A percentile compares a stretch with the other conserved stretches of the same genome.
phyloP scores from a whole-genome alignment of 2,329 filamentous ascomycete species.

The Ceratocystis variospora region DNA sequence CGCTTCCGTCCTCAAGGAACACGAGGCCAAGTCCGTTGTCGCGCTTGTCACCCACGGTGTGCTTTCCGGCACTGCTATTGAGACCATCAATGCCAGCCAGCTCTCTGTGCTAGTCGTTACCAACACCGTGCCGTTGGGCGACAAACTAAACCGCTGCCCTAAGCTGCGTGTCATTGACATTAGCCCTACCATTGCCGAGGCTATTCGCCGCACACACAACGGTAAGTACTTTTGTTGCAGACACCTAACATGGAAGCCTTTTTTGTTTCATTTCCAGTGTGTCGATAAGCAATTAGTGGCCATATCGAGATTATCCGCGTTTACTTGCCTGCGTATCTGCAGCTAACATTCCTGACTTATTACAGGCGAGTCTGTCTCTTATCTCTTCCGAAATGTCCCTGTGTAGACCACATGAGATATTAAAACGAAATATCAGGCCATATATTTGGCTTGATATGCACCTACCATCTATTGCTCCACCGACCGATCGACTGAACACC shows the following conservation, averaged over 20 bases:
- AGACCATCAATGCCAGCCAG: conserved; percentile 67
- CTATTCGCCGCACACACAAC: conserved; percentile 55
- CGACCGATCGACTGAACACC: background rate
- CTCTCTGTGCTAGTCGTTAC: conserved; percentile 74
- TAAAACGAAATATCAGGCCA: background rate
- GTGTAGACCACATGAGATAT: conserved; percentile 25
- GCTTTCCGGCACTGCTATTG: conserved; percentile 73
- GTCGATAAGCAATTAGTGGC: too few species aligned
- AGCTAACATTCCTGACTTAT: background rate
- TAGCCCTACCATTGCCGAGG: conserved; percentile 64
- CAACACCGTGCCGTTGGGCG: conserved; percentile 49
- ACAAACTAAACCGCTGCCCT: conserved; percentile 64
- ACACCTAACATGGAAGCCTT: background rate
- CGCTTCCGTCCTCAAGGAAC: conserved; percentile 72
- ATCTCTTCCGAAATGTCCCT: conserved; percentile 54
- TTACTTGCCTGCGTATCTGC: background rate
- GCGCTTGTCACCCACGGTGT: conserved; percentile 95
- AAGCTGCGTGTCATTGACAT: conserved; percentile 87
- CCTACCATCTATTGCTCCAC: background rate
- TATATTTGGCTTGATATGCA: background rate
- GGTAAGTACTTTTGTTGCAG: conserved; percentile 29
- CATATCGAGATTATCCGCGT: background rate
- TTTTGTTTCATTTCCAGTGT: too few species aligned
- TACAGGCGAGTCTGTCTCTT: conserved; percentile 43
- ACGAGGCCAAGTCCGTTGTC: conserved; percentile 76